A percentile compares a stretch with the other conserved stretches of the same genome.
These are phyloP conservation scores for Microstegium vimineum DNA, from an alignment of 176 grass and related monocot species.

Conservation along the genomic window DNA sequence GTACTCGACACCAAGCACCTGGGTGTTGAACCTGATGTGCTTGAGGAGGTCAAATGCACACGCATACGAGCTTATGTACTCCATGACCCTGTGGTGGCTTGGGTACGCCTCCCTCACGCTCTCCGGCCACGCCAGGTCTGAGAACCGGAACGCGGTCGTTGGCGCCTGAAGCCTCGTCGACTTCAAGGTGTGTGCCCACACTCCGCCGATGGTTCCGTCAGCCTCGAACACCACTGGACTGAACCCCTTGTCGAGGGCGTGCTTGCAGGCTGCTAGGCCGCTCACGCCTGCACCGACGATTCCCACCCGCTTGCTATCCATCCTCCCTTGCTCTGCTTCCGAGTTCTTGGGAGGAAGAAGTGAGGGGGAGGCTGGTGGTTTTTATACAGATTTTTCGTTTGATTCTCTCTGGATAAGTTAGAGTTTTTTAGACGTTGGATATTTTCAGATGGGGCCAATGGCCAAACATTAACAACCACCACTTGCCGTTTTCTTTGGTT, in stretches of 20 bases:
- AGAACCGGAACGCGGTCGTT: conserved; percentile 45
- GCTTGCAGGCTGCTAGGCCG: conserved; percentile 87
- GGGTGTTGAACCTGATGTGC: conserved; percentile 65
- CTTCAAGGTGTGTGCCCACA: conserved; percentile 66
- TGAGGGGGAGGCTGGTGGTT: background rate
- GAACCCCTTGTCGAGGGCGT: conserved; percentile 54
- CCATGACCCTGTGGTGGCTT: conserved; percentile 58
- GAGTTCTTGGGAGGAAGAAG: conserved; percentile 1
- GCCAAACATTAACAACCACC: conserved; percentile 16
- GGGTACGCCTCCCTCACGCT: conserved; percentile 44
- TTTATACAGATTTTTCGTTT: background rate
- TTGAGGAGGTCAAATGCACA: conserved; percentile 50
- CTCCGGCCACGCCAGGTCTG: conserved; percentile 63
- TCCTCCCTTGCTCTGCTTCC: conserved; percentile 4
- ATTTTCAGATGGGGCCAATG: conserved; percentile 30
- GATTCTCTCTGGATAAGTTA: conserved; percentile 15
- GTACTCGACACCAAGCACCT: conserved; percentile 68
- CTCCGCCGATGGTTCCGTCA: conserved; percentile 50
- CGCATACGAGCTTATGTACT: conserved; percentile 65
- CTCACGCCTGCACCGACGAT: conserved; percentile 82
- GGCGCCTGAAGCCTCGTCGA: conserved; percentile 79
- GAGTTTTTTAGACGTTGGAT: conserved; percentile 40
- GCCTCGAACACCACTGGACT: conserved; percentile 64
- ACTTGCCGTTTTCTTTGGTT: conserved; percentile 32
- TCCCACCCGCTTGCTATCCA: conserved; percentile 59